A percentile compares a stretch with the other conserved stretches of the same genome.
phyloP scores from a whole-genome alignment of 768 basidiomycete species.

The Tricholoma furcatifolium region DNA sequence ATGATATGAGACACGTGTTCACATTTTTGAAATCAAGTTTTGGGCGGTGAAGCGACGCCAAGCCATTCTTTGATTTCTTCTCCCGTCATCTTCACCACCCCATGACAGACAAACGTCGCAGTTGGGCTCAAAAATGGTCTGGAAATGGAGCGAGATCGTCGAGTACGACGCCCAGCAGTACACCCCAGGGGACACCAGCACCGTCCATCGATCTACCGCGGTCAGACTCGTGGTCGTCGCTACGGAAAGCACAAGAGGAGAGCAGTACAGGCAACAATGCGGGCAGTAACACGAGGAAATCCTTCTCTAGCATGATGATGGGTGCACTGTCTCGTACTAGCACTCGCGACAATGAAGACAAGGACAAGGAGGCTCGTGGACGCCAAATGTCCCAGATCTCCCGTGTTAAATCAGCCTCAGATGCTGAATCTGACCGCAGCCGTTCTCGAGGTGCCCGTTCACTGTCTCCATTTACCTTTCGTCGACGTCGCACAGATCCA shows the following conservation, averaged over 20 bases:
- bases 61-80: too few species aligned
- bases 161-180: background rate
- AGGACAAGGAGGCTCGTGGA: conserved; percentile 52
- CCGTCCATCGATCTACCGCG: conserved; percentile 8
- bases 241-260: conserved; percentile 19
- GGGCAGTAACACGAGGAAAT: conserved; percentile 51
- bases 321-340: conserved; percentile 59
- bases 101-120: too few species aligned
- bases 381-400: conserved; percentile 47
- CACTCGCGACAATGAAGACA: conserved; percentile 31
- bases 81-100: too few species aligned
- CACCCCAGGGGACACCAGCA: conserved; percentile 13
- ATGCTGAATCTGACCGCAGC: conserved; percentile 45
- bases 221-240: conserved; percentile 26
- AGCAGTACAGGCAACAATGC: conserved; percentile 27
- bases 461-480: conserved; percentile 76
- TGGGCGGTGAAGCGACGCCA: too few species aligned
- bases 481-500: conserved; percentile 59
- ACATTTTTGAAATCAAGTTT: too few species aligned
- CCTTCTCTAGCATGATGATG: conserved; percentile 74
- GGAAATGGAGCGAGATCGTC: background rate
- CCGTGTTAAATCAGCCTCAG: conserved; percentile 48
- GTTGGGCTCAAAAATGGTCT: too few species aligned
- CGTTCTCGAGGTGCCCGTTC: conserved; percentile 61
- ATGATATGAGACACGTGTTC: too few species aligned